phyloP scores from a whole-genome alignment of 805 yeast genomes.

The Pichia ethanolica region DNA sequence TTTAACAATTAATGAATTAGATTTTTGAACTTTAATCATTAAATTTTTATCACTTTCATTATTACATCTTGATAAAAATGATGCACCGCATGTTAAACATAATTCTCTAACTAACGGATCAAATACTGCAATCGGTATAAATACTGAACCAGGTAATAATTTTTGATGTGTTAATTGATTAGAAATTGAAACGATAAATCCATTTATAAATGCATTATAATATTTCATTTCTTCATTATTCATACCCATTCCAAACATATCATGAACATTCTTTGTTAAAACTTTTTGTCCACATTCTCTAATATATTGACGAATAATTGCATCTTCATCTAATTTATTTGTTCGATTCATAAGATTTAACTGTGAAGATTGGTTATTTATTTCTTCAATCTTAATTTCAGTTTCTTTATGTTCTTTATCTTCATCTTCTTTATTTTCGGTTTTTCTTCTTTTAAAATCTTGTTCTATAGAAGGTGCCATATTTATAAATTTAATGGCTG shows the following conservation, averaged over 20 bases:
- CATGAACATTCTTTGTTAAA: not conserved
- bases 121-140: slow-evolving; percentile 29
- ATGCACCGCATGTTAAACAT: slow-evolving; percentile 36
- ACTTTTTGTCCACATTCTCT: not conserved
- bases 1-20: slow-evolving; percentile 1
- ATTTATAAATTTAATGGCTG: not conserved
- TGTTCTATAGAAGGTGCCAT: not conserved
- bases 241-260: not conserved
- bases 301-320: slow-evolving; percentile 19
- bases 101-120: slow-evolving; percentile 27
- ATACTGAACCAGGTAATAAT: slow-evolving; percentile 34
- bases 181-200: slow-evolving; percentile 34
- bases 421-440: not conserved
- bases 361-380: too few species aligned
- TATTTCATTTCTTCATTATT: slow-evolving; percentile 1
- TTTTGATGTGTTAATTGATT: slow-evolving; percentile 36
- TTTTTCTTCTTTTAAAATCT: not conserved
- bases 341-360: too few species aligned
- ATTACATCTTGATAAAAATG: slow-evolving; percentile 19
- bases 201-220: slow-evolving; percentile 32
- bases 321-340: slow-evolving; percentile 11
- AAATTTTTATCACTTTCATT: slow-evolving; percentile 18
- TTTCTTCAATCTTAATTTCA: not conserved
- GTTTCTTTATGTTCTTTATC: not conserved
- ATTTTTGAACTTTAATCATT: slow-evolving; percentile 15